These are phyloP conservation scores for Euphorbia pulcherrima DNA, from an alignment of 345 rosid genomes.

Conservation along the genomic window DNA sequence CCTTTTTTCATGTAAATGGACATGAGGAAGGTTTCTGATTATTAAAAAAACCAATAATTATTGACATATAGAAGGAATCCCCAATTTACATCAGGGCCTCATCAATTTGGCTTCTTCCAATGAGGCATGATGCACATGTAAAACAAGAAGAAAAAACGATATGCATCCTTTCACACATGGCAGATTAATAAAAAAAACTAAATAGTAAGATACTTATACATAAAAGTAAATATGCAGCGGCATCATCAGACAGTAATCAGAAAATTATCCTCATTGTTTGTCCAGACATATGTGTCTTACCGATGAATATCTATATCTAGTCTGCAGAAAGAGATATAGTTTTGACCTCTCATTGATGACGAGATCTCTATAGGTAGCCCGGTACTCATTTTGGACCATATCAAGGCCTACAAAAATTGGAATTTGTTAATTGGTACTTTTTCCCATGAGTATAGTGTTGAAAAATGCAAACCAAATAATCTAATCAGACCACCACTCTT, in stretches of 20 bases:
- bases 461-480: conserved; percentile 11
- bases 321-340: conserved; percentile 71
- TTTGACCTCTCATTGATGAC: conserved; percentile 84
- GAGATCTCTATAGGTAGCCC: conserved; percentile 93
- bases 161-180: neutral
- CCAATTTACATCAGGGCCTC: neutral
- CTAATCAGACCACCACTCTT: neutral
- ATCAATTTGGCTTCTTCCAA: neutral
- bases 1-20: conserved; percentile 82
- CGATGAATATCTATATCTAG: conserved; percentile 92
- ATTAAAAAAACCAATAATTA: conserved; percentile 6
- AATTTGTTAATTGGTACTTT: conserved; percentile 7
- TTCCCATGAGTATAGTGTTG: conserved; percentile 1
- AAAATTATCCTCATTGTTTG: conserved; percentile 1
- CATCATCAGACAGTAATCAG: neutral
- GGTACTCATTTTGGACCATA: conserved; percentile 99
- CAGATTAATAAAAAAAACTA: neutral
- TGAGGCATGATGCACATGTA: neutral
- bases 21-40: conserved; percentile 86
- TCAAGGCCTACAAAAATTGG: conserved; percentile 67
- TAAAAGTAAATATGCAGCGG: neutral
- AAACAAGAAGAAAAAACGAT: no score
- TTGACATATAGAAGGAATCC: neutral
- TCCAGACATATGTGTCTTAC: conserved; percentile 38
- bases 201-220: neutral